Base-by-base conservation (phyloP, 2,329 filamentous ascomycete genomes). In the Chrysoporthe puriensis region DNA sequence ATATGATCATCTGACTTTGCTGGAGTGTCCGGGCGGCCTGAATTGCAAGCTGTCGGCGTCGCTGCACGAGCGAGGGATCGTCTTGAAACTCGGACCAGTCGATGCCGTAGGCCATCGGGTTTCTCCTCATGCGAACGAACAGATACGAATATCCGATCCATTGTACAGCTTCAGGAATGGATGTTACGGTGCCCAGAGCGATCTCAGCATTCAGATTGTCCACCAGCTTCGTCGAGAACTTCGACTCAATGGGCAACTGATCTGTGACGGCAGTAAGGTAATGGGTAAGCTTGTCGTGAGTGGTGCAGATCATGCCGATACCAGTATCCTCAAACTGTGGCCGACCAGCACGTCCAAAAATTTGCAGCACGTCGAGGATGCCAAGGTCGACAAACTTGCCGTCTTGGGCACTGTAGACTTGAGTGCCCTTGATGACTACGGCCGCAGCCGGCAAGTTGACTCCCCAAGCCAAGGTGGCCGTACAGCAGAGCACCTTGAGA, bases 61-160 rank as follows among this genome's bases (percentile, higher is more conserved):
- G 86, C 75, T 96, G 91, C 1, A 97, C 93, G 36, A 99, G 85
- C 68, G 89, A 90, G 0, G 94, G 94, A 74, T 99, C 96, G 72
- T 98, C 92, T 43, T 90, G 85, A 64, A 93, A 91, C 78, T 99
- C 96, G 18, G 90, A 85, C 92, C 93, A 98, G 73, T 97, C 94
- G 61, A 99, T 98, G 2, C 95, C 96, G 75, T 99, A 99, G 1
- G 91, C 90, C 75, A 95, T 88, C 4, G 94, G 95, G 72, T 96
- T 97, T 68, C 92, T 88, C 76, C 92, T 90, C 96, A 99, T 99
- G 50, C 96, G 91, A 50, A 99, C 95, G 77, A 97, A 99, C 0
- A 99, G 84, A 75, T 98, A 99, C 0, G 95, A 97, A 77, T 99
- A 99, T 16, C 96, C 95, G 43, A 99, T 90, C 96, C 96, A 99